These are phyloP conservation scores for Neonectria hederae DNA, from an alignment of 2,329 filamentous ascomycete species.

Conservation along the genomic window DNA sequence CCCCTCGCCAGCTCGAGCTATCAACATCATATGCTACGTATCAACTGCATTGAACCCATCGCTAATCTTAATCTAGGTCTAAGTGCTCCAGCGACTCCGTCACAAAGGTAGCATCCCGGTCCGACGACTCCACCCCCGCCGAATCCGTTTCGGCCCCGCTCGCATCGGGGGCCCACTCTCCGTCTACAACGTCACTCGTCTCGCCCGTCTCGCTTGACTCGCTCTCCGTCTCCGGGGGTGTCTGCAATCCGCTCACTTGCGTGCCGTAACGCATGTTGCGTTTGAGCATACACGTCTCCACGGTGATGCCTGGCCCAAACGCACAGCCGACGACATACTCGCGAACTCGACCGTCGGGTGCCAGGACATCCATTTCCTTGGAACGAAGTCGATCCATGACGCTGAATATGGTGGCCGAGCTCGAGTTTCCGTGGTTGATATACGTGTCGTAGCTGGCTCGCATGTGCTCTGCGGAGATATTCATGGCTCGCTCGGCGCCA, in stretches of 20 bases:
- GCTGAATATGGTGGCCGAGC: slow-evolving; percentile 74
- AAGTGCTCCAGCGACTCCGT: slow-evolving; percentile 36
- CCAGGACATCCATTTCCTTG: slow-evolving; percentile 68
- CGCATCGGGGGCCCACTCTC: slow-evolving; percentile 29
- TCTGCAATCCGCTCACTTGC: slow-evolving; percentile 53
- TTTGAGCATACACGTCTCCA: slow-evolving; percentile 75
- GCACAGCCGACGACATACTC: slow-evolving; percentile 74
- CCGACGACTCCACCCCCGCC: slow-evolving; percentile 16
- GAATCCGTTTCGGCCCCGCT: slow-evolving; percentile 28
- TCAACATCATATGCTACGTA: background rate
- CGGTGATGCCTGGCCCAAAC: slow-evolving; percentile 74
- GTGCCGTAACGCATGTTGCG: slow-evolving; percentile 42
- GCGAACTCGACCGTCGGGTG: slow-evolving; percentile 57
- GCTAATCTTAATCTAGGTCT: slow-evolving; percentile 43
- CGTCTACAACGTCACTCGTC: slow-evolving; percentile 42
- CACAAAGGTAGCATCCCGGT: slow-evolving; percentile 35
- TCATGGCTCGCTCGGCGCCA: slow-evolving; percentile 67
- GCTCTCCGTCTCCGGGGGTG: slow-evolving; percentile 64
- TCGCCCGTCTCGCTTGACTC: slow-evolving; percentile 58
- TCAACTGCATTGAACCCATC: background rate
- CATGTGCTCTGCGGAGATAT: slow-evolving; percentile 70
- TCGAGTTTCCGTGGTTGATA: slow-evolving; percentile 73
- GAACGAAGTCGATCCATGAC: slow-evolving; percentile 69
- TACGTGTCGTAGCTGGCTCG: slow-evolving; percentile 76
- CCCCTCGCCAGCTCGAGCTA: background rate